Evolutionary conservation across 495 filamentous ascomycete genomes (phyloP).

Genomic region (Aspergillus ellipticus): DNA sequence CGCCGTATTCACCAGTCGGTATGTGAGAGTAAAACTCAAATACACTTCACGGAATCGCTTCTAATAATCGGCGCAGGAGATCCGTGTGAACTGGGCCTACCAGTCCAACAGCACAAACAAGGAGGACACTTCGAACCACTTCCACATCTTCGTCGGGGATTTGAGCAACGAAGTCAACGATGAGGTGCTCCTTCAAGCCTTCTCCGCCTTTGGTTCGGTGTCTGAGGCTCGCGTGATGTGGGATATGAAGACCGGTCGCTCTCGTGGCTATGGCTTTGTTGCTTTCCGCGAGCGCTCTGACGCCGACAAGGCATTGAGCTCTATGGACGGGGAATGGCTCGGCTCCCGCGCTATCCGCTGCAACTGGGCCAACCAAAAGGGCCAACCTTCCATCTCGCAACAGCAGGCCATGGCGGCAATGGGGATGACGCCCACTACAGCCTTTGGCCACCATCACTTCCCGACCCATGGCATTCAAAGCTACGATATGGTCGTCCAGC

Average conservation of each 20-base stretch:
- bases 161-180: conserved; percentile 99
- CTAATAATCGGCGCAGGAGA: conserved; percentile 63
- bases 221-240: conserved; percentile 99
- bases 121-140: conserved; percentile 97
- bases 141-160: conserved; percentile 98
- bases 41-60: conserved; percentile 4
- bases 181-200: conserved; percentile 89
- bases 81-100: conserved; percentile 99
- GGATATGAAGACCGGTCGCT: conserved; percentile 99
- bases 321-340: conserved; percentile 99
- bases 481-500: conserved; percentile 94
- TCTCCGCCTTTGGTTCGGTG: conserved; percentile 92
- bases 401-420: conserved; percentile 95
- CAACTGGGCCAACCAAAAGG: conserved; percentile 99
- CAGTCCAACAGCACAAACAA: conserved; percentile 94
- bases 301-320: conserved; percentile 91
- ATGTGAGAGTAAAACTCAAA: conserved; percentile 30
- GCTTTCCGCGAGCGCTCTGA: conserved; percentile 93
- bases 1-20: conserved; percentile 93
- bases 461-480: conserved; percentile 94
- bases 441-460: conserved; percentile 96
- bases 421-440: conserved; percentile 97
- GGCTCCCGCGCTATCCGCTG: conserved; percentile 97
- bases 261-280: conserved; percentile 96
- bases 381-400: conserved; percentile 95